Evolutionary conservation across 495 filamentous ascomycete genomes (phyloP).

Genomic region (Aspergillus nidulans): DNA sequence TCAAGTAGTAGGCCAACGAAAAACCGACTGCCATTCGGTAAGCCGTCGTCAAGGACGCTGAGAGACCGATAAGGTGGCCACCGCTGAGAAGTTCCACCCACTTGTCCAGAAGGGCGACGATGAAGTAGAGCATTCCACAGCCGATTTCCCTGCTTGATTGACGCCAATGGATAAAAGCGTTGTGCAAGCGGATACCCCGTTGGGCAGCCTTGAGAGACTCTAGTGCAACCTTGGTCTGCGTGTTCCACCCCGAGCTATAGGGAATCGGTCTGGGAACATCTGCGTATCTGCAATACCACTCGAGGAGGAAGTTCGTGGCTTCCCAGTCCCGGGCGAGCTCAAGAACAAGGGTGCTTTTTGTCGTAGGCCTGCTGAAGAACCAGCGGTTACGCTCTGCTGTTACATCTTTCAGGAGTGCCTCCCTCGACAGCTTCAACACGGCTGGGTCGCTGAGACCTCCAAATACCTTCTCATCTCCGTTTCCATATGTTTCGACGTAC

Average conservation of each 20-base stretch:
- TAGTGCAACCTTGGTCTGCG: slow-evolving; percentile 51
- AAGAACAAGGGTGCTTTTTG: slow-evolving; percentile 39
- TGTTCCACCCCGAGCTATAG: slow-evolving; percentile 60
- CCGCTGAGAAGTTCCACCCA: slow-evolving; percentile 53
- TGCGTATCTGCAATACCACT: slow-evolving; percentile 55
- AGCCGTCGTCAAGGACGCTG: slow-evolving; percentile 29
- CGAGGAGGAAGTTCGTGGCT: slow-evolving; percentile 54
- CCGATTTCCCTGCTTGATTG: slow-evolving; percentile 54
- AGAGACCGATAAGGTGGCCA: slow-evolving; percentile 40
- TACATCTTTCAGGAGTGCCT: slow-evolving; percentile 42
- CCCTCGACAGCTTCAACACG: slow-evolving; percentile 43
- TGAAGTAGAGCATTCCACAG: slow-evolving; percentile 54
- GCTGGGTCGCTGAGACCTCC: slow-evolving; percentile 40
- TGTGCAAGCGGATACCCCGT: slow-evolving; percentile 57
- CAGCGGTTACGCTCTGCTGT: slow-evolving; percentile 38
- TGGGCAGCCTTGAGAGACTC: slow-evolving; percentile 51
- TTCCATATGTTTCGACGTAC: slow-evolving; percentile 36
- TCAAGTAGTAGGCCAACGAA: slow-evolving; percentile 55
- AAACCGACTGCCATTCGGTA: slow-evolving; percentile 53
- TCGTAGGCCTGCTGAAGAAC: slow-evolving; percentile 36
- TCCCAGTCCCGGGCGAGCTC: slow-evolving; percentile 50
- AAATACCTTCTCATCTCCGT: slow-evolving; percentile 33
- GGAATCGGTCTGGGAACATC: slow-evolving; percentile 48
- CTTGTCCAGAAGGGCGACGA: slow-evolving; percentile 56
- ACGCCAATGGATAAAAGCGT: slow-evolving; percentile 59